Evolutionary conservation across 495 filamentous ascomycete species (phyloP), one percentile per base, ranked within the genome.

Genomic region (Geoglossum glabrum): DNA sequence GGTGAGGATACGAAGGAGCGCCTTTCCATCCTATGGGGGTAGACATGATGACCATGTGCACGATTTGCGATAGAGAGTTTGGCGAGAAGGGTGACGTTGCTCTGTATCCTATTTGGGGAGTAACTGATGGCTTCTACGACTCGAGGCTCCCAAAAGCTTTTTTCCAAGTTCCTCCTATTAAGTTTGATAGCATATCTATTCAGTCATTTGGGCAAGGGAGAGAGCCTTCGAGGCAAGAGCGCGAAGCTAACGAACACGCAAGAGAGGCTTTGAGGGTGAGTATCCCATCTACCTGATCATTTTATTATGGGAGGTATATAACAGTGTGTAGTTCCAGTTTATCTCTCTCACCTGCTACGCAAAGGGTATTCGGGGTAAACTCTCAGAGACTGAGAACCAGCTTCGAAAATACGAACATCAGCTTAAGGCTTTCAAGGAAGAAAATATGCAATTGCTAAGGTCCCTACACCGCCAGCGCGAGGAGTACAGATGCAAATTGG

Each of bases 241-340:
- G 36, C 11, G 36, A 40, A 40, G 36, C 36, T 15, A 40, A 7
- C 11, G 10, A 21, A 19, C 40, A 21, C 3, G 40, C 40, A 13
- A 52, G 19, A 31, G 49, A 52, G 21, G 49, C 23, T 52, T 21
- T 52, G 11, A 27, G 21, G 10, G 49, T 52, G 28, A n/a, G 49
- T 52, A 28, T 30, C 3, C 9, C 17, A 15, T 30, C 7, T 52
- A n/a, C 4, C 25, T 52, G 0, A 30, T 30, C 49, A 9, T 1
- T 50, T 15, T 30, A 52, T 52, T 15, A 3, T 52, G 17, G 28
- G 5, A 52, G 25, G 10, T 4, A 25, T 50, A 3, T 52, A 52
- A 45, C 40, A 19, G 17, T 19, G 9, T 17, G 27, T 46, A 59
- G 57, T 59, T 59, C 50, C 57, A 59, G n/a, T 59, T 57, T 43